phyloP scores from a whole-genome alignment of 179 eudicot genomes.

The Drosera spatulata region DNA sequence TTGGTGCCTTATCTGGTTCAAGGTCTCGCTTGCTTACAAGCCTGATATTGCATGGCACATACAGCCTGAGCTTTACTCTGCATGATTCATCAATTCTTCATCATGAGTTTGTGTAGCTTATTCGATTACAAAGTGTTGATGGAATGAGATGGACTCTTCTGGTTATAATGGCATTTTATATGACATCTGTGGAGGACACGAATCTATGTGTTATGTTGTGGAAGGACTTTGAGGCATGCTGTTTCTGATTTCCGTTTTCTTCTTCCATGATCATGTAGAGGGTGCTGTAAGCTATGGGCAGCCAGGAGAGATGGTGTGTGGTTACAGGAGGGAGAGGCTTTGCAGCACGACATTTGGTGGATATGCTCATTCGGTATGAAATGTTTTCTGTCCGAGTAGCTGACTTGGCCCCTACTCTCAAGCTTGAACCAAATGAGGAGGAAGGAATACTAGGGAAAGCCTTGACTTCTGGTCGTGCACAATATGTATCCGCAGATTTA shows the following conservation, averaged over 20 bases:
- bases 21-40: no score
- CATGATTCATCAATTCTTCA: no score
- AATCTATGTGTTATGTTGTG: no score
- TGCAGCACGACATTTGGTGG: slow-evolving; percentile 89
- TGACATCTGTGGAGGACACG: no score
- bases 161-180: no score
- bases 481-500: slow-evolving; percentile 55
- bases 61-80: no score
- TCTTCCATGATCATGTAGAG: background rate
- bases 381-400: slow-evolving; percentile 72
- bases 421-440: slow-evolving; percentile 59
- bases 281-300: slow-evolving; percentile 15
- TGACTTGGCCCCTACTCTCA: slow-evolving; percentile 53
- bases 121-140: no score
- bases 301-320: slow-evolving; percentile 79
- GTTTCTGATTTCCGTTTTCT: background rate
- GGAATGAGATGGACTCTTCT: no score
- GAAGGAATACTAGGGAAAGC: slow-evolving; percentile 68
- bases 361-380: slow-evolving; percentile 64
- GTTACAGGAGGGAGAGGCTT: slow-evolving; percentile 96
- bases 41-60: no score
- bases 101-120: no score
- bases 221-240: background rate
- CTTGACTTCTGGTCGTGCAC: slow-evolving; percentile 50
- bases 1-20: no score